Percentiles rank a stretch among this genome's conserved stretches.
phyloP scores from a whole-genome alignment of 768 basidiomycete species.

The Melanogaster broomeanus region DNA sequence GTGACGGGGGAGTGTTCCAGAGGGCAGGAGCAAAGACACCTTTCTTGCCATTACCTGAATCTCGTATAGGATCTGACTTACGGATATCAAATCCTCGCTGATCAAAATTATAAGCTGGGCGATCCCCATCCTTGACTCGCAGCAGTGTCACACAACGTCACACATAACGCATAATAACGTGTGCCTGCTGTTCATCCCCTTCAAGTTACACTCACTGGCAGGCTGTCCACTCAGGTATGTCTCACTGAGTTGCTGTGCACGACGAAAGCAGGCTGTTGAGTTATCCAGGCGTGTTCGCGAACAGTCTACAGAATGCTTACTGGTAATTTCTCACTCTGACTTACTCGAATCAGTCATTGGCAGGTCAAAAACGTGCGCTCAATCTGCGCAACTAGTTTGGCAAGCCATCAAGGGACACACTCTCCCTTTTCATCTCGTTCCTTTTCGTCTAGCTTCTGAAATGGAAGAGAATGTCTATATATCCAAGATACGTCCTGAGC shows the following conservation, averaged over 20 bases:
- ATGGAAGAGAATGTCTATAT: conserved; percentile 37
- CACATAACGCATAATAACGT: conserved; percentile 5
- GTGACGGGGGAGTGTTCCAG: not conserved
- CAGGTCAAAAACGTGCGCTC: conserved; percentile 18
- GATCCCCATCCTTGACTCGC: conserved; percentile 10
- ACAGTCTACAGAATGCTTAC: not conserved
- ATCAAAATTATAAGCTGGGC: conserved; percentile 6
- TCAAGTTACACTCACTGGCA: not conserved
- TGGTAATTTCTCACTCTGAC: not conserved
- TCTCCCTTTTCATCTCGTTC: conserved; percentile 29
- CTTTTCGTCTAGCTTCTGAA: conserved; percentile 29
- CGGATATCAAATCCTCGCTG: conserved; percentile 2
- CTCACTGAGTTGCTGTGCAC: not conserved
- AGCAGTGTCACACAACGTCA: conserved; percentile 3
- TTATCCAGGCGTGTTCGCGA: conserved; percentile 1
- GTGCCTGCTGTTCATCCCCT: not conserved
- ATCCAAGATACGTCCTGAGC: conserved; percentile 1
- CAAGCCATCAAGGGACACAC: conserved; percentile 34
- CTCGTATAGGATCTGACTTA: conserved; percentile 10
- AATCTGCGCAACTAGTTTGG: conserved; percentile 27
- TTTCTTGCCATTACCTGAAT: conserved; percentile 8
- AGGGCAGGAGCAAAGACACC: conserved; percentile 4
- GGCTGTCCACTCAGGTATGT: conserved; percentile 6
- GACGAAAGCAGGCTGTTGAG: conserved; percentile 1
- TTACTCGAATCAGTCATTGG: conserved; percentile 8